Conservation (phyloP, 257 asterid genomes). For the Nicotiana otophora region DNA sequence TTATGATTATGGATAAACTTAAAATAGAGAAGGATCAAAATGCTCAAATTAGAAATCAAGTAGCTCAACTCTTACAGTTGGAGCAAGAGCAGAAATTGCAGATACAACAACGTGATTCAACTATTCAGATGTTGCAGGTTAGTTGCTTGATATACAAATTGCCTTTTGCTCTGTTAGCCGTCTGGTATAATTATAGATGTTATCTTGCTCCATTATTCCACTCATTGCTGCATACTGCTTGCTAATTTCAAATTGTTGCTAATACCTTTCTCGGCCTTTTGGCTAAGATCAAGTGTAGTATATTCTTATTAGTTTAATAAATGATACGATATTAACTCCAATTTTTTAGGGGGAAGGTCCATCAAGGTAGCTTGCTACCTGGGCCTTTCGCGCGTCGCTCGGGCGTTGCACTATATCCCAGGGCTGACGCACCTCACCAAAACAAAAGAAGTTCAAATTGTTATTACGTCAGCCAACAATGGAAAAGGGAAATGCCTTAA, state of each 20-base stretch:
- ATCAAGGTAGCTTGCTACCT: background rate
- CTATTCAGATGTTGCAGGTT: slow-evolving; percentile 86
- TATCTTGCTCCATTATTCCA: background rate
- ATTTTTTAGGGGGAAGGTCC: background rate
- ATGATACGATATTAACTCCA: background rate
- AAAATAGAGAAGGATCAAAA: slow-evolving; percentile 90
- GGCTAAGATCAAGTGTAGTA: background rate
- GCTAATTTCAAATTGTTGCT: slow-evolving; percentile 2
- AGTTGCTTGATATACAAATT: slow-evolving; percentile 4
- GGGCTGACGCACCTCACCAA: background rate
- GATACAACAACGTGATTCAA: slow-evolving; percentile 67
- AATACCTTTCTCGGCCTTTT: background rate
- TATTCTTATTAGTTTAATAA: background rate
- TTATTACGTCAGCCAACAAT: background rate
- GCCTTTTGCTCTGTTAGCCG: background rate
- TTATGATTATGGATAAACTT: slow-evolving; percentile 61
- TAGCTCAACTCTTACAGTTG: slow-evolving; percentile 63
- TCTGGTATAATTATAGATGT: background rate
- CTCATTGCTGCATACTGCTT: background rate
- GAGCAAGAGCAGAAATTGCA: slow-evolving; percentile 80
- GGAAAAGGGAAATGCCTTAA: background rate
- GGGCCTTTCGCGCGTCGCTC: background rate
- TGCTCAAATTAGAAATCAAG: slow-evolving; percentile 63
- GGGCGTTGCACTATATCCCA: background rate
- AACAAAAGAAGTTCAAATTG: background rate